phyloP scores from a whole-genome alignment of 2,329 filamentous ascomycete genomes.

The Orbilia javanica region DNA sequence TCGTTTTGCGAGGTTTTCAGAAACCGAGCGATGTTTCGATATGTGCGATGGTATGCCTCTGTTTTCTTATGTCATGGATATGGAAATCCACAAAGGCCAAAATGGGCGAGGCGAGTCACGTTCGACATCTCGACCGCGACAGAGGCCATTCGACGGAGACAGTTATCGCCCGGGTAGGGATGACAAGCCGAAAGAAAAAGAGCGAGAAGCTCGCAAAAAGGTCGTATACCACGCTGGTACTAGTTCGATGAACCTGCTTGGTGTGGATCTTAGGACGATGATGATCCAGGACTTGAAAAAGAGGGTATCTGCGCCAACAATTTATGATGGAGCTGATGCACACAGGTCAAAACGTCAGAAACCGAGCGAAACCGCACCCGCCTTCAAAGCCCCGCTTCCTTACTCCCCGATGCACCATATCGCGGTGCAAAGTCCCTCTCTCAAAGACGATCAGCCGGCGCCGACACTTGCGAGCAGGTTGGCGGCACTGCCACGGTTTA shows the following conservation, averaged over 20 bases:
- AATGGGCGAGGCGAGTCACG: constrained; percentile 65
- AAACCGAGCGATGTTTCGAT: constrained; percentile 83
- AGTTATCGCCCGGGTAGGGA: constrained; percentile 76
- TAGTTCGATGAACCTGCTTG: constrained; percentile 83
- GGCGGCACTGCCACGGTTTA: constrained; percentile 79
- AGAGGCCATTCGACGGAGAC: constrained; percentile 71
- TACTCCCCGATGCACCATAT: constrained; percentile 71
- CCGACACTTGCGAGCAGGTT: constrained; percentile 69
- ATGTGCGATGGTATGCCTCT: constrained; percentile 83
- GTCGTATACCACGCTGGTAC: constrained; percentile 90
- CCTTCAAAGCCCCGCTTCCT: constrained; percentile 70
- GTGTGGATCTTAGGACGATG: constrained; percentile 85
- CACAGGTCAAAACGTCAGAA: constrained; percentile 82
- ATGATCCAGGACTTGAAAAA: constrained; percentile 89
- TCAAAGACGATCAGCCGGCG: constrained; percentile 73
- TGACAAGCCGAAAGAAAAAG: constrained; percentile 75
- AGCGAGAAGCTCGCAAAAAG: constrained; percentile 79
- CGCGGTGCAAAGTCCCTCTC: constrained; percentile 74
- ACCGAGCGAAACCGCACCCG: constrained; percentile 79
- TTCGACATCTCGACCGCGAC: constrained; percentile 65
- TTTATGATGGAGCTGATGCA: constrained; percentile 86
- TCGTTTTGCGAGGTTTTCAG: constrained; percentile 84
- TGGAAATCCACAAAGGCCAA: constrained; percentile 79
- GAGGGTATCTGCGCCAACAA: constrained; percentile 82
- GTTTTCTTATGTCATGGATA: constrained; percentile 92